Base-by-base conservation (phyloP, 2,329 filamentous ascomycete species). In the Fusarium chlamydosporum region DNA sequence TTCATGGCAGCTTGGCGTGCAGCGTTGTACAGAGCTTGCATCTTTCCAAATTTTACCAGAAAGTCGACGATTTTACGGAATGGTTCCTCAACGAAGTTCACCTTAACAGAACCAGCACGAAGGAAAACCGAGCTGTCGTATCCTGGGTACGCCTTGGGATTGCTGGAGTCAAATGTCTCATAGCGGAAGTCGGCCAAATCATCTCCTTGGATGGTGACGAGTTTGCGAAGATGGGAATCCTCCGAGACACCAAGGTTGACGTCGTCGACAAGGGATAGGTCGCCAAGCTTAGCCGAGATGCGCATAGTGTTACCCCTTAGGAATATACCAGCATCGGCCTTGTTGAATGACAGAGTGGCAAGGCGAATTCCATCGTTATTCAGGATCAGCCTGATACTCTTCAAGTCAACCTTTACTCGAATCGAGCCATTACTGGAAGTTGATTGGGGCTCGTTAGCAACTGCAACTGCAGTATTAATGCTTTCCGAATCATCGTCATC, bases 41-140 rank as follows among this genome's bases (percentile, higher is more conserved):
- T 99, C 80, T 97, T 97, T 64, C 96, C 96, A 78, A 99, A 99
- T 75, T 99, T 99, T 78, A 99, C 94, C 42, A 97, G 84, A 79
- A 99, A 99, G 71, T 96, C 93, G 79, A 99, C 93, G 68, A 99
- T 98, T 81, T 98, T 98, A 53, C 96, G 89, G 83, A 98, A 97
- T 0, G 96, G 96, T 78, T 99, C 96, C 65, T 97, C 95, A 6
- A 98, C 82, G 77, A 99, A 99, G 77, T 97, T 98, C 76, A 99
- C 85, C 81, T 97, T 98, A 78, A 99, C 91, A 0, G 96, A 99
- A 2, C 96, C 96, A 18, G 96, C 95, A 35, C 95, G 90, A 12
- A 99, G 83, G 75, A 89, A 96, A 31, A 99, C 89, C 2, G 94
- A 95, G 15, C 93, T 96, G 76, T 98, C 95, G 75, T 98, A 97